Evolutionary conservation across 1,284 basidiomycete genomes (phyloP), one percentile per base, ranked within the genome.

Genomic region (Sanghuangporus weigelae): DNA sequence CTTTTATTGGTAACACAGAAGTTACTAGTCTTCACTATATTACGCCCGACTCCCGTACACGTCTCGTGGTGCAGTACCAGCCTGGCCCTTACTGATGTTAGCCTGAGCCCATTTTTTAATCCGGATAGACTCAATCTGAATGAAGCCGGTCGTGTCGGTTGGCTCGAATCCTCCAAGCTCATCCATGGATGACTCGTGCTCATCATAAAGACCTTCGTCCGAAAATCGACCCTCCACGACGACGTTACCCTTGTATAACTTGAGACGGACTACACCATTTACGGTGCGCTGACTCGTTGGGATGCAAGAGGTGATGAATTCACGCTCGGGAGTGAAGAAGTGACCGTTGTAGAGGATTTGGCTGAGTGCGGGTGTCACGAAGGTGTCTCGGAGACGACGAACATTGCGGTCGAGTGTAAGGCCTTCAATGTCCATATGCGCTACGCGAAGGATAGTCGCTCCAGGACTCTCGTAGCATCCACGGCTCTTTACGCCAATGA

Each of bases 381-480:
- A 96, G 75, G 95, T 91, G 77, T 99, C 96, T 51, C 97, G 85
- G 67, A 98, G 82, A 36, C 93, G 89, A 65, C 96, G 92, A 69
- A 99, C 95, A 77, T 98, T 98, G 72, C 96, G 86, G 80, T 99
- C 97, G 64, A 99, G 86, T 31, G 96, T 98, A 65, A 99, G 86
- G 66, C 96, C 97, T 77, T 99, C 96, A 69, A 99, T 79, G 73
- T 98, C 97, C 77, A 99, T 84, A 80, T 99, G 96, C 12, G 96
- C 96, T 19, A 85, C 88, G 70, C 96, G 93, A 56, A 99, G 84
- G 77, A 99, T 98, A 64, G 96, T 98, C 53, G 94, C 96, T 21
- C 89, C 96, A 19, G 96, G 96, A 7, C 92, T 92, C 78, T 99
- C 96, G 82, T 99, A 99, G 81, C 97, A 99, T 42, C 96, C 96